Base-by-base conservation (phyloP, 768 basidiomycete species). In the Tephrocybe sp. region DNA sequence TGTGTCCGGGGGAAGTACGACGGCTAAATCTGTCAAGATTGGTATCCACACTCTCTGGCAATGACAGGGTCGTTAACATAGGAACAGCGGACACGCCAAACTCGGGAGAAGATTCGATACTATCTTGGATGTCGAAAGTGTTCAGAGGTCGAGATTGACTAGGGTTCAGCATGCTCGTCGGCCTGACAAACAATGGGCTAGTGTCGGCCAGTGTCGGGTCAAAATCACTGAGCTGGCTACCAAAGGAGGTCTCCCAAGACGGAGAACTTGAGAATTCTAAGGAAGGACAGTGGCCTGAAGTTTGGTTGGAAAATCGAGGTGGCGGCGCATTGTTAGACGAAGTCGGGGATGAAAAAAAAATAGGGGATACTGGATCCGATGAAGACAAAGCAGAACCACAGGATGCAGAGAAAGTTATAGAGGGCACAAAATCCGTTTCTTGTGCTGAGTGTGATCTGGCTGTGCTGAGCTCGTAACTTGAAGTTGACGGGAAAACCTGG, bases 191-290 rank as follows among this genome's bases (percentile, higher is more conserved):
- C 12, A 30, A 15, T 12, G 38, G 21, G 11, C 28, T 26, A 36
- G 38, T 46, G 32, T 47, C 45, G 9, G 31, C 43, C 13, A 43
- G 46, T 4, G 53, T 26, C 11, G 49, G 49, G 9, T 53, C 49
- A n/a, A 53, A 34, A 34, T 56, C 54, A 31, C 58, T 41, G 19
- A 59, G 48, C 1, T 55, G 52, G 28, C 55, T 58, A 30, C 56
- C 58, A 37, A 64, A 61, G 4, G 65, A 64, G 11, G 67, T 62
- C 34, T 64, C 65, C 61, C 60, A 62, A 40, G 61, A 65, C 1
- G 57, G 60, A 18, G 61, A 62, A 43, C 31, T 51, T 30, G 47
- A 56, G 36, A 56, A 54, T 19, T 60, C 58, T 37, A 51, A 57
- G 16, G 61, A 59, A 48, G 51, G 49, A 52, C 53, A 54, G 32